A percentile compares a stretch with the other conserved stretches of the same genome.
Evolutionary conservation across 495 filamentous ascomycete species (phyloP).

Genomic region (Astrothelium macrocarpum): DNA sequence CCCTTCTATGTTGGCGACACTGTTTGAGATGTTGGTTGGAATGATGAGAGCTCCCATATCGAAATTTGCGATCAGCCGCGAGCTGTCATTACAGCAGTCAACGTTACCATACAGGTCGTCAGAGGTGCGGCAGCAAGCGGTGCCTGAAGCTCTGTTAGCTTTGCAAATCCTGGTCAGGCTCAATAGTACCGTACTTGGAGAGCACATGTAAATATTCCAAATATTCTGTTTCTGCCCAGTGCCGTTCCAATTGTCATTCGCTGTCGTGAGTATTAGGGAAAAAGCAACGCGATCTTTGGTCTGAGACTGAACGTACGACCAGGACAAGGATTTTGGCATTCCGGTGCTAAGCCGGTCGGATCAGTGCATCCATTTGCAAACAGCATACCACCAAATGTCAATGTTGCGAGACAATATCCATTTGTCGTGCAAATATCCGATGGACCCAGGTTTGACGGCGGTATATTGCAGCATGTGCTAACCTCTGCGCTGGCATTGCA

Average conservation of each 20-base stretch:
- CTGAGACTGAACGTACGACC: not conserved
- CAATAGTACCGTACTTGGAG: not conserved
- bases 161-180: not conserved
- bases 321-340: not conserved
- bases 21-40: not conserved
- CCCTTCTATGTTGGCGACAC: not conserved
- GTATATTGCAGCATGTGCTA: not conserved
- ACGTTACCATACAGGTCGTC: not conserved
- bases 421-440: not conserved
- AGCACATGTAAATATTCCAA: not conserved
- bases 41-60: not conserved
- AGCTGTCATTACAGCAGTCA: not conserved
- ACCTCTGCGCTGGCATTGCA: not conserved
- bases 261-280: not conserved
- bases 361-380: not conserved
- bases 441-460: not conserved
- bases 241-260: constrained; percentile 3
- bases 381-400: not conserved
- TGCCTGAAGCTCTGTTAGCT: not conserved
- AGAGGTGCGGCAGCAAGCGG: not conserved
- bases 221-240: not conserved
- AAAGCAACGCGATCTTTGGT: not conserved
- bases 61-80: not conserved
- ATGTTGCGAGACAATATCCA: not conserved
- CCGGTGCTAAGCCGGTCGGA: not conserved